Base-by-base conservation (phyloP, 2,329 filamentous ascomycete species). In the Ceratocystis huliohia region DNA sequence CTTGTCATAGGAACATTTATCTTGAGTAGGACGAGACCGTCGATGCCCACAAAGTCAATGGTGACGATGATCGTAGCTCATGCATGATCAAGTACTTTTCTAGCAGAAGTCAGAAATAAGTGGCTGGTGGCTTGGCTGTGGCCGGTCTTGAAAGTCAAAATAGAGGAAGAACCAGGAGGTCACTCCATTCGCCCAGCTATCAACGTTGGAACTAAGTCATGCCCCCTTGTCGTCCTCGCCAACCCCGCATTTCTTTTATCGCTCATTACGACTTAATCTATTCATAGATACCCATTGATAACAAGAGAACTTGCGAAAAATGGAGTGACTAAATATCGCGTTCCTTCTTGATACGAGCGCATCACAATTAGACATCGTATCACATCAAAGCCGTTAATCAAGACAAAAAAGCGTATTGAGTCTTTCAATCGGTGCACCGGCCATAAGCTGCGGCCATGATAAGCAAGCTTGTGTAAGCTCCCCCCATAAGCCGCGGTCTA, bases 171-270 rank as follows among this genome's bases (percentile, higher is more conserved):
- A 41, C 10, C 10, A 41, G 37, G 10, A 41, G 37, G 37, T 41
- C 37, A 41, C 37, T 41, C 33, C 13, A 10, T 13, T 37, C 10
- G 33, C 33, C 33, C 37, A 41, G 10, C 37, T 13, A 41, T 41
- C 37, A 41, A 41, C 37, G 37, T 41, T 41, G 37, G 8, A 41
- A 41, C 37, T 41, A 41, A 13, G 13, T 15, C 20, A 30, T 33
- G 28, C 56, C 28, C 28, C 56, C 56, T 20, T 59, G 56, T 59
- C 28, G 28, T 37, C n/a, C 56, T 30, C 33, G 4, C 56, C 56
- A 37, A 59, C 56, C 56, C 56, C 56, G 28, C 56, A 59, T 59
- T 59, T 59, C 56, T 59, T 59, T 59, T 59, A 59, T 59, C 56
- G 56, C 56, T 59, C 56, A 59, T 33, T n/a, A 59, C n/a, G 22